Base-by-base conservation (phyloP, 2,329 filamentous ascomycete species). In the Aspergillus awamori region DNA sequence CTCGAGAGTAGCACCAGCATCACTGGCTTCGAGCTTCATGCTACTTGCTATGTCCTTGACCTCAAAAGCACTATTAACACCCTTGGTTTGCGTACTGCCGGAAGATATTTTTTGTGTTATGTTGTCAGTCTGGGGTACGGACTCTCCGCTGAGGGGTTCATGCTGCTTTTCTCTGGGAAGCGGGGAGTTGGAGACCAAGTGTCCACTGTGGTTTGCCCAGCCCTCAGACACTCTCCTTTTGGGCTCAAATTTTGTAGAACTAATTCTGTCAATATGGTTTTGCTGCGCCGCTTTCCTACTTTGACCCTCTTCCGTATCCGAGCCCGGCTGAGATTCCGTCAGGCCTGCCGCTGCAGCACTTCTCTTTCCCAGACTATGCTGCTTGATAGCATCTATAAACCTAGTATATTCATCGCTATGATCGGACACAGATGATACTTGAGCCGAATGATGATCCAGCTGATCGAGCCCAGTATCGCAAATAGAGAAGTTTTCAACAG, bases 291-390 rank as follows among this genome's bases (percentile, higher is more conserved):
- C 58, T 24, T 38, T 39, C 15, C 15, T 33, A 30, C 13, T 22
- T 17, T 43, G 28, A 43, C 11, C 30, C 11, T 45, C 47, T 6
- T 70, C 67, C 22, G 62, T 60, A n/a, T 72, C 69, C 7, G 66
- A 64, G 3, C 65, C 66, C 8, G 65, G 69, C 56, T 73, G 71
- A 6, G 71, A 65, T 2, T 51, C 47, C 26, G 47, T 51, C 13
- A 75, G 54, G 13, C 69, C 72, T 8, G 72, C 72, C 30, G 67
- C 66, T 28, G 62, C 63, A 8, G 72, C 71, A 22, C 59, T 70
- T 58, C 72, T 67, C 59, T 75, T 75, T 20, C 66, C 39, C 8
- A 59, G 57, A 6, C 24, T 56, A 10, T 30, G 51, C 26, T 51
- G 26, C 22, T 56, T 38, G 17, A 28, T 11, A 26, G 15, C 30